phyloP scores from a whole-genome alignment of 345 rosid species.

The Salix arbutifolia region DNA sequence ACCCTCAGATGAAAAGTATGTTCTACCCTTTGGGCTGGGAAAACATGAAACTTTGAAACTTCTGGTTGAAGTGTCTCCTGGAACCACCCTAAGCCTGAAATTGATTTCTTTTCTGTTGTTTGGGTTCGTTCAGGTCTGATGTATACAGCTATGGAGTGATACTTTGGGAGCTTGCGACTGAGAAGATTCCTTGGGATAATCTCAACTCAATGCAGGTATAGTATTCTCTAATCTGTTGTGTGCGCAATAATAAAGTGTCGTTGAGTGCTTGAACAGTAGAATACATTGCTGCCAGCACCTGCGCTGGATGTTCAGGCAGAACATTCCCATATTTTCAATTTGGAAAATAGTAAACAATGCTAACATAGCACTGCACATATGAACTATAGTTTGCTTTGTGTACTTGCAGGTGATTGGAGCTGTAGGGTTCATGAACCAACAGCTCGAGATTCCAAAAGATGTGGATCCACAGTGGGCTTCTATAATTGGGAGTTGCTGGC shows the following conservation, averaged over 20 bases:
- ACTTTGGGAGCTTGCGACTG: constrained; percentile 92
- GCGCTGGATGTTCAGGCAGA: not conserved
- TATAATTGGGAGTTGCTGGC: constrained; percentile 89
- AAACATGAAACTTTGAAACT: constrained; percentile 1
- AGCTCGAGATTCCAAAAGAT: constrained; percentile 77
- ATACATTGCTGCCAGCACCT: not conserved
- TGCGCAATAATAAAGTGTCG: not conserved
- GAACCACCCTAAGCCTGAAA: not conserved
- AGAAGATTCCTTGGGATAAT: constrained; percentile 97
- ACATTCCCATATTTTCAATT: not conserved
- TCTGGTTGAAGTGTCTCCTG: not conserved
- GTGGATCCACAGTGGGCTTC: constrained; percentile 80
- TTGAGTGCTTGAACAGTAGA: not conserved
- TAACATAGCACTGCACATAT: not conserved
- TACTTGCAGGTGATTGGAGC: constrained; percentile 85
- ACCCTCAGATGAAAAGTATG: constrained; percentile 92
- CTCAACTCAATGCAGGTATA: constrained; percentile 92
- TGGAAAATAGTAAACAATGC: not conserved
- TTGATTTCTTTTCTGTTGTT: not conserved
- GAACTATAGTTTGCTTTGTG: constrained; percentile 27
- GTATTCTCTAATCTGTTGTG: not conserved
- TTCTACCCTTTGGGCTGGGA: constrained; percentile 11
- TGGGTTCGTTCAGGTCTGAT: constrained; percentile 62
- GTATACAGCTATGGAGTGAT: constrained; percentile 93
- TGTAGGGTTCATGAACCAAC: constrained; percentile 95